These are phyloP conservation scores for Sporothrix luriei DNA, from an alignment of 2,329 filamentous ascomycete genomes.

Conservation along the genomic window DNA sequence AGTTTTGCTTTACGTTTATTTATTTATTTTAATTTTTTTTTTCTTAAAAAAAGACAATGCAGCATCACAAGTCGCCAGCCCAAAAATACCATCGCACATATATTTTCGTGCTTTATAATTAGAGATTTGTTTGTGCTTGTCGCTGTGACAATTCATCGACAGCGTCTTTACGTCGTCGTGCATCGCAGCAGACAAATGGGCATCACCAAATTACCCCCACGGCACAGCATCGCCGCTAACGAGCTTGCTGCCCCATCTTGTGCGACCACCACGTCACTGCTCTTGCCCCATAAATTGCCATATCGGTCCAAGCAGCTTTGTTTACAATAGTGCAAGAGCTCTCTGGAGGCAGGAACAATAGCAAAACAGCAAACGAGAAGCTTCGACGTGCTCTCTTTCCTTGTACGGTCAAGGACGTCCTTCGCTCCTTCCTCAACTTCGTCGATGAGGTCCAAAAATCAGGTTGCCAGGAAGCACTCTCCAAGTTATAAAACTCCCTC, in stretches of 20 bases:
- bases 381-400: not conserved
- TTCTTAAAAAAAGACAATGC: not conserved
- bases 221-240: not conserved
- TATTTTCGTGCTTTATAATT: too few species aligned
- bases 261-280: not conserved
- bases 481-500: not conserved
- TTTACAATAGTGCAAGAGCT: not conserved
- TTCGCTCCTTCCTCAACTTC: conserved; percentile 10
- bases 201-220: not conserved
- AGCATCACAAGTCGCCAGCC: not conserved
- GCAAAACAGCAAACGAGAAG: not conserved
- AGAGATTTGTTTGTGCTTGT: not conserved
- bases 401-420: not conserved
- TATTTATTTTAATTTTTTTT: too few species aligned
- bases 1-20: too few species aligned
- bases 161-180: not conserved
- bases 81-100: too few species aligned
- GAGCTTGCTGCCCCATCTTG: not conserved
- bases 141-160: too few species aligned
- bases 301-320: not conserved
- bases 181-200: not conserved
- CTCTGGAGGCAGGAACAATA: not conserved
- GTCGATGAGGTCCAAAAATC: not conserved
- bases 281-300: not conserved
- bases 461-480: not conserved